These are phyloP conservation scores for Fusarium sp. DNA, from an alignment of 2,329 filamentous ascomycete species.

Conservation along the genomic window DNA sequence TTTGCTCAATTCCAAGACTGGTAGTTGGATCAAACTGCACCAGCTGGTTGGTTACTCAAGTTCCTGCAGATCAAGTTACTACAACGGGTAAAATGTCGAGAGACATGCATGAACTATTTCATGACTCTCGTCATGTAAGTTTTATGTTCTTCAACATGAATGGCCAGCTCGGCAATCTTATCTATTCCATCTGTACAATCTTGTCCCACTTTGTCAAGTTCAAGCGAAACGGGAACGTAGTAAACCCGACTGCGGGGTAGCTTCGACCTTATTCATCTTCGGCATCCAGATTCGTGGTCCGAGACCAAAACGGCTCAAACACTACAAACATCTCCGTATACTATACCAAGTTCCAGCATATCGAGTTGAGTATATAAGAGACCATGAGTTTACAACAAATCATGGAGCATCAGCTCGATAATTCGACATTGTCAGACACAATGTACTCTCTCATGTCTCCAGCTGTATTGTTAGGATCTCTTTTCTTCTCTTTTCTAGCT, in stretches of 20 bases:
- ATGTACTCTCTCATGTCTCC: background rate
- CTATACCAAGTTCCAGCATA: background rate
- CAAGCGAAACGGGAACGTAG: background rate
- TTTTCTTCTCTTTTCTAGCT: background rate
- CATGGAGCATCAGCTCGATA: constrained; percentile 1
- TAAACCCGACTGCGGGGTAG: background rate
- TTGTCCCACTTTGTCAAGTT: background rate
- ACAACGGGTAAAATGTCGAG: background rate
- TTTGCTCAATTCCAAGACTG: background rate
- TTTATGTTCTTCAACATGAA: background rate
- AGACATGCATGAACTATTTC: background rate
- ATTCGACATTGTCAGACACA: background rate
- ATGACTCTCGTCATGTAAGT: rapidly evolving
- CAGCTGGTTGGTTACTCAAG: background rate
- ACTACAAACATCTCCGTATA: background rate
- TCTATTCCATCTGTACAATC: background rate
- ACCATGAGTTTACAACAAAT: background rate
- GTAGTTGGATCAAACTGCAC: background rate
- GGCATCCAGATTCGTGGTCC: background rate
- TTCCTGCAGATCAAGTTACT: background rate
- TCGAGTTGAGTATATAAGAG: too few relatives aligned
- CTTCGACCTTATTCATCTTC: background rate
- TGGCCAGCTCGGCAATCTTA: constrained; percentile 5
- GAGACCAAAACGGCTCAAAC: background rate
- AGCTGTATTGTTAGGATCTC: background rate